These are phyloP conservation scores for Leccinum uliginosum DNA, from an alignment of 768 basidiomycete genomes.

Conservation along the genomic window DNA sequence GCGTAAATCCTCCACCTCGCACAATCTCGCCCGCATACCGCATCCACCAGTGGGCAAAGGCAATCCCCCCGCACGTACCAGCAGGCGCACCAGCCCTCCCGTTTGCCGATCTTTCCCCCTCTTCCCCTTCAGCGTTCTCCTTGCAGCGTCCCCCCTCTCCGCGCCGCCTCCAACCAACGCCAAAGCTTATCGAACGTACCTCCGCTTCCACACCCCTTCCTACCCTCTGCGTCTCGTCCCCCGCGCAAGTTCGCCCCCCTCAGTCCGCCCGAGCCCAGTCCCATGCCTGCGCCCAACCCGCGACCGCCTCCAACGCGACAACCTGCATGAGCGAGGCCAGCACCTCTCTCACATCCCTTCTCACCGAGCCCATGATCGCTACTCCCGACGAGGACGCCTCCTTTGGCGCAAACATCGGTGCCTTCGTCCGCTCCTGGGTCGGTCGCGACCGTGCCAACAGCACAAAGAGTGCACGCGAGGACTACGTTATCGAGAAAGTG, in stretches of 20 bases:
- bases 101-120: slow-evolving; percentile 18
- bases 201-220: slow-evolving; percentile 34
- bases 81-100: slow-evolving; percentile 29
- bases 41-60: slow-evolving; percentile 29
- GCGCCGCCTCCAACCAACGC: slow-evolving; percentile 25
- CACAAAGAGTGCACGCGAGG: slow-evolving; percentile 26
- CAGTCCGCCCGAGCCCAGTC: slow-evolving; percentile 31
- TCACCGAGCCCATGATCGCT: slow-evolving; percentile 38
- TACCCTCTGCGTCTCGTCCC: slow-evolving; percentile 48
- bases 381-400: slow-evolving; percentile 39
- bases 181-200: slow-evolving; percentile 34
- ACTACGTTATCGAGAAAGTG: slow-evolving; percentile 26
- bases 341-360: slow-evolving; percentile 49
- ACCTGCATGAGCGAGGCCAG: slow-evolving; percentile 36
- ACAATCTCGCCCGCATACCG: slow-evolving; percentile 4
- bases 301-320: slow-evolving; percentile 36
- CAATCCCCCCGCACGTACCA: slow-evolving; percentile 30
- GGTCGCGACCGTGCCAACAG: slow-evolving; percentile 23
- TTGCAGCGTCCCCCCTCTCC: slow-evolving; percentile 18
- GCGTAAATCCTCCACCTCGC: background rate
- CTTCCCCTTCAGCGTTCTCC: slow-evolving; percentile 1
- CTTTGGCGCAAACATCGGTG: slow-evolving; percentile 45
- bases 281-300: slow-evolving; percentile 30
- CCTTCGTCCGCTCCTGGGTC: slow-evolving; percentile 32
- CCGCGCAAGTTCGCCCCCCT: slow-evolving; percentile 27